Conservation (phyloP, 1,284 basidiomycete species). For the Puccinia horiana region DNA sequence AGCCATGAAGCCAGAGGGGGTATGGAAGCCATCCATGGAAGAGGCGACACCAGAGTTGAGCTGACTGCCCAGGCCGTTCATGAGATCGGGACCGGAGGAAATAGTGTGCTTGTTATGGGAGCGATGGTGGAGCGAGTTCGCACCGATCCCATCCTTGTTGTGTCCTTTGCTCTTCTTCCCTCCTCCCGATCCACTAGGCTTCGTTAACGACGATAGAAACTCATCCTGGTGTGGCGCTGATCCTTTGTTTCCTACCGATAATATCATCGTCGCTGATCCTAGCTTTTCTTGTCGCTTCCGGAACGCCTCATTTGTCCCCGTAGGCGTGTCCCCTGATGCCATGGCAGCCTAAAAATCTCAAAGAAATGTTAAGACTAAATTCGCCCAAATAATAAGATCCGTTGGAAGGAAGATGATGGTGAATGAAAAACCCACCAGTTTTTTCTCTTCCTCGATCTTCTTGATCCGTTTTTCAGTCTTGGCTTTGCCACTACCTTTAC, state of each 20-base stretch:
- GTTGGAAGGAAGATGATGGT: too few species aligned
- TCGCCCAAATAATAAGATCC: too few species aligned
- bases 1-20: constrained; percentile 37
- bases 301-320: constrained; percentile 48
- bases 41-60: constrained; percentile 21
- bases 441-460: constrained; percentile 44
- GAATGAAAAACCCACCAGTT: constrained; percentile 44
- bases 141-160: not conserved
- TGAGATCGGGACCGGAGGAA: constrained; percentile 38
- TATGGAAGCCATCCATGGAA: constrained; percentile 35
- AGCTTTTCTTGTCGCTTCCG: constrained; percentile 48
- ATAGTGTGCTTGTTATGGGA: constrained; percentile 26
- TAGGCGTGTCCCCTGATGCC: constrained; percentile 48
- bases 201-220: constrained; percentile 42
- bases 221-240: constrained; percentile 49
- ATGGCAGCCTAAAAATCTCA: constrained; percentile 27
- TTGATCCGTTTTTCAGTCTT: constrained; percentile 48
- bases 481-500: constrained; percentile 47
- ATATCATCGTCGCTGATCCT: constrained; percentile 42
- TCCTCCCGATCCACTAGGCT: not conserved
- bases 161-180: constrained; percentile 21
- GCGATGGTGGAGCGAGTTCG: not conserved
- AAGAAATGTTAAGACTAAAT: too few species aligned
- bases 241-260: constrained; percentile 48
- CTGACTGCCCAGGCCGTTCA: constrained; percentile 40